Evolutionary conservation across 108 stramenopile species (phyloP).

Genomic region (Skeletonema tropicum): DNA sequence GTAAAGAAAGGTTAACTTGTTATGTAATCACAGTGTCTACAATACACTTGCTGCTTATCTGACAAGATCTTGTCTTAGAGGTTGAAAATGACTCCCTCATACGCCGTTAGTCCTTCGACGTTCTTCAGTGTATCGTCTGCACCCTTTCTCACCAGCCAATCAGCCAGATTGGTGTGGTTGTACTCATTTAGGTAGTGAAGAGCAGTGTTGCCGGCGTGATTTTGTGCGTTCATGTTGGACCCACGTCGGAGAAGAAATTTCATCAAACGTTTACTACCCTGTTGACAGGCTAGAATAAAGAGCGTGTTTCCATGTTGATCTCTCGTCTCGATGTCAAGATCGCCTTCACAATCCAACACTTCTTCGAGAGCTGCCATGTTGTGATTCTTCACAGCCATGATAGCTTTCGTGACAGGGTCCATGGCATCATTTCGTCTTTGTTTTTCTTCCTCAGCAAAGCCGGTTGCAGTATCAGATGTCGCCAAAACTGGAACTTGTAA

Average conservation of each 20-base stretch:
- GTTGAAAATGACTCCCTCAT: constrained; percentile 56
- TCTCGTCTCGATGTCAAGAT: constrained; percentile 72
- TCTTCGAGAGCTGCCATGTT: constrained; percentile 52
- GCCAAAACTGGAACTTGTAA: constrained; percentile 42
- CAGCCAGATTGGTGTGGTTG: constrained; percentile 68
- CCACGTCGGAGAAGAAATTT: constrained; percentile 83
- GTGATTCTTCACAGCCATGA: constrained; percentile 69
- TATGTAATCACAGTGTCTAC: not conserved
- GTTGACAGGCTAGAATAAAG: constrained; percentile 81
- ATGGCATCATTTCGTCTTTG: constrained; percentile 19
- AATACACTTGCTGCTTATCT: no score
- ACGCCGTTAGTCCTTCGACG: constrained; percentile 74
- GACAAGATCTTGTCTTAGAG: not conserved
- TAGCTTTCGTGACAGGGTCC: constrained; percentile 57
- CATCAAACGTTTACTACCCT: constrained; percentile 81
- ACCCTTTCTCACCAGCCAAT: constrained; percentile 80
- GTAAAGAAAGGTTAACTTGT: constrained; percentile 47
- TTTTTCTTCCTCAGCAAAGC: constrained; percentile 16
- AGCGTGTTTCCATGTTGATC: constrained; percentile 84
- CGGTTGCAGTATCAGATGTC: not conserved
- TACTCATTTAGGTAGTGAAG: constrained; percentile 83
- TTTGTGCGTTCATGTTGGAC: constrained; percentile 79
- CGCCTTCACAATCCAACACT: constrained; percentile 46
- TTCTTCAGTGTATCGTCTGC: constrained; percentile 76
- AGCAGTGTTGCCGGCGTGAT: constrained; percentile 75